A percentile compares a stretch with the other conserved stretches of the same genome.
phyloP scores from a whole-genome alignment of 2,329 filamentous ascomycete species.

The Penicillium sp. region DNA sequence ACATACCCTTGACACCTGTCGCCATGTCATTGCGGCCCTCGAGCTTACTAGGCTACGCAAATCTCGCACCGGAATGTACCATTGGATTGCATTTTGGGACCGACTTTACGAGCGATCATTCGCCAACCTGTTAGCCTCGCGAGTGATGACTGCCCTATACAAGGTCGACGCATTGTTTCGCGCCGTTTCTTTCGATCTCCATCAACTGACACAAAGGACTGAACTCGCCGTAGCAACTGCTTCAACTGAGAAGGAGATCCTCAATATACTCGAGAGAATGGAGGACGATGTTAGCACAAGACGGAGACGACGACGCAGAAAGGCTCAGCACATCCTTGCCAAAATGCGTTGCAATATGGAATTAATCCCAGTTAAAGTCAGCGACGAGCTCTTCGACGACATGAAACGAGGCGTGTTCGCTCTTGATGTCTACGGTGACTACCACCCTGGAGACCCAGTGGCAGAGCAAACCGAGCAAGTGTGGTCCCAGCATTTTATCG shows the following conservation, averaged over 20 bases:
- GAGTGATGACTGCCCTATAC: slow-evolving; percentile 22
- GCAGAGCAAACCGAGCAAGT: slow-evolving; percentile 31
- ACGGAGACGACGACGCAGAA: slow-evolving; percentile 29
- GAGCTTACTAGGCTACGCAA: slow-evolving; percentile 38
- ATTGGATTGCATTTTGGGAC: slow-evolving; percentile 38
- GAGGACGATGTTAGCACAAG: slow-evolving; percentile 30
- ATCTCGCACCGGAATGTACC: slow-evolving; percentile 32
- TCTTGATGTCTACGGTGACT: slow-evolving; percentile 35
- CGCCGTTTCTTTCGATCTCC: slow-evolving; percentile 31
- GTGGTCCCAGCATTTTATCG: slow-evolving; percentile 18
- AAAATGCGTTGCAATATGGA: slow-evolving; percentile 32
- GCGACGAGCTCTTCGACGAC: slow-evolving; percentile 34
- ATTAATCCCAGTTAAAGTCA: slow-evolving; percentile 34
- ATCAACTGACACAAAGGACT: slow-evolving; percentile 28
- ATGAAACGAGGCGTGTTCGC: slow-evolving; percentile 39
- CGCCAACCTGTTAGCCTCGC: slow-evolving; percentile 20
- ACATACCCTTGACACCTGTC: slow-evolving; percentile 32
- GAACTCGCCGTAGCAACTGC: slow-evolving; percentile 25
- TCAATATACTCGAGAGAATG: slow-evolving; percentile 30
- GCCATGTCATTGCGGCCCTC: slow-evolving; percentile 32
- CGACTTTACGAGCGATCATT: slow-evolving; percentile 30
- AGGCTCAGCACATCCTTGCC: slow-evolving; percentile 29
- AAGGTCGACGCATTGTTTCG: slow-evolving; percentile 35
- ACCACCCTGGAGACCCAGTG: slow-evolving; percentile 35
- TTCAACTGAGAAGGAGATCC: slow-evolving; percentile 28